Base-by-base conservation (phyloP, 2,329 filamentous ascomycete genomes). In the Alternaria solani region DNA sequence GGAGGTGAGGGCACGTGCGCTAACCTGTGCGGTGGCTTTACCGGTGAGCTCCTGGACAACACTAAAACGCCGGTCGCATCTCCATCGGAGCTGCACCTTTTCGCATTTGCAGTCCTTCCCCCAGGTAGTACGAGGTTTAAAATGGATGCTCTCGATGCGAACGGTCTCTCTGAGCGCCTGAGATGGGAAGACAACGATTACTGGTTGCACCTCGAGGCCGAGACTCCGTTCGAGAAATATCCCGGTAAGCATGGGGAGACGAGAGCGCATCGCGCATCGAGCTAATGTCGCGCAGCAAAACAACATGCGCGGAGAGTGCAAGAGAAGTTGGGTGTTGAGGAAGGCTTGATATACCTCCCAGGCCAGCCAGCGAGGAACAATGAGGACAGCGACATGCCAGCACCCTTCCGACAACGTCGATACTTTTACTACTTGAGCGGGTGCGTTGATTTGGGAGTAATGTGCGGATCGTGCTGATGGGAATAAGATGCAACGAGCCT, bases 381-480 rank as follows among this genome's bases (percentile, higher is more conserved):
- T 64, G 84, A 86, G 59, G 87, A 89, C 67, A 88, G 86, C 28
- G 87, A 89, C 62, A 84, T 87, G 79, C 77, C 80, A 57, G 80
- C 80, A 20, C 79, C 81, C 6, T 89, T 88, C 67, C 82, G 87
- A 14, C 87, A 89, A 70, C 81, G 82, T 63, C 83, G 87, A 23
- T 88, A 88, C 70, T 89, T 89, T 68, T 88, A 86, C 75, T 88
- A 89, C 65, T 71, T 89, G 44, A 85, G 81, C 57, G 86, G 86
- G 75, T 79, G 63, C 56, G 75, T 73, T 30, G 36, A 25, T 25
- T 23, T 49, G 48, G 26, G 32, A 18, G 44, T 36, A 25, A 18
- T 43, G 20, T 43, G 32, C 38, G 38, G 12, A 28, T 23, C 12
- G 47, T 60, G 55, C 67, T 74, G 55, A 67, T 63, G 20, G 30